These are phyloP conservation scores for Boletus huronensis DNA, from an alignment of 768 basidiomycete genomes.

Conservation along the genomic window DNA sequence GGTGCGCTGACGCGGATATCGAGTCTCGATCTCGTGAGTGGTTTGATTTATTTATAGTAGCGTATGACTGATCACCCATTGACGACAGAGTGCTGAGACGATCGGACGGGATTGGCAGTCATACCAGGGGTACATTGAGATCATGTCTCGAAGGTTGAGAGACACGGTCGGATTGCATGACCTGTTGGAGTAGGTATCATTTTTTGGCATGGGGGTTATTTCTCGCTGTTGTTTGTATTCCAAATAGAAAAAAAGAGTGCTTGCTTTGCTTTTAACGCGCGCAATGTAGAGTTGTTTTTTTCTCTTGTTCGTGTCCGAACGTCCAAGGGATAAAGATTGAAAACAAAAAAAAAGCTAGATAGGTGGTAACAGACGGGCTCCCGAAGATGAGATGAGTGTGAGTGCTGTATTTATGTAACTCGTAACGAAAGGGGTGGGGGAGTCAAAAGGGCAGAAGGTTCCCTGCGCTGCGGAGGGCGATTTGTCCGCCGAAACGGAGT, in stretches of 20 bases:
- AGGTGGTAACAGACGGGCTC: background rate
- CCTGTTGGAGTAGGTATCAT: slow-evolving; percentile 19
- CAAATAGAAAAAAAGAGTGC: background rate
- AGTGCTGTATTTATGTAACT: background rate
- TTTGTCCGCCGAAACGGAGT: slow-evolving; percentile 71
- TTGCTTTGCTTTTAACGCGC: background rate
- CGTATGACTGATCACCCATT: background rate
- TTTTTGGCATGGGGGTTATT: background rate
- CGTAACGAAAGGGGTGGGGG: background rate
- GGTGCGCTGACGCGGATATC: slow-evolving; percentile 55
- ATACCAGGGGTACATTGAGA: slow-evolving; percentile 68
- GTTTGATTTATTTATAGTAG: background rate
- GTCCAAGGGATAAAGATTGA: background rate
- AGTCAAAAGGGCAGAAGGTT: slow-evolving; percentile 73
- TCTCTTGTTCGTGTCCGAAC: background rate
- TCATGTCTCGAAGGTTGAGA: slow-evolving; percentile 68
- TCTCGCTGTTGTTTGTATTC: background rate
- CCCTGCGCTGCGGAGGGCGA: slow-evolving; percentile 81
- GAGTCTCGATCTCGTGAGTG: slow-evolving; percentile 47
- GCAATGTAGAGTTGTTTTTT: background rate
- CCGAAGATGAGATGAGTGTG: background rate
- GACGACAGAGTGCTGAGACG: slow-evolving; percentile 39
- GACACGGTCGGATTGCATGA: slow-evolving; percentile 61
- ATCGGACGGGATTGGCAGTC: slow-evolving; percentile 55
- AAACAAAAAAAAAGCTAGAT: slow-evolving; percentile 2